Evolutionary conservation across 2,329 filamentous ascomycete species (phyloP).

Genomic region (Monilinia laxa): DNA sequence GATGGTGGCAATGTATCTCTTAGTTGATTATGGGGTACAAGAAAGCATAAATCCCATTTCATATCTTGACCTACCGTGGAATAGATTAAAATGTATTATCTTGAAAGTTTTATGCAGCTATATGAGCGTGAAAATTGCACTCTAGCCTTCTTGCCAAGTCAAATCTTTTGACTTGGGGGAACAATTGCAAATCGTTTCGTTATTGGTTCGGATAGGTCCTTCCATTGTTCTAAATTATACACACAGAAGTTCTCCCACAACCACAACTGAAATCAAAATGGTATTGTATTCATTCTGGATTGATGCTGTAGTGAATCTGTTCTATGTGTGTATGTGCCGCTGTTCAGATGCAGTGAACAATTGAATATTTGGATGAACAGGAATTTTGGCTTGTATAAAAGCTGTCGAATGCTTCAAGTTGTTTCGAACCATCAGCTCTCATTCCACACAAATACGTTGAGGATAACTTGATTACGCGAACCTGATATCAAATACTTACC

Average conservation of each 20-base stretch:
- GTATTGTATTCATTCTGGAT: neutral
- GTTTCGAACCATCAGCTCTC: neutral
- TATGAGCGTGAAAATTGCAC: neutral
- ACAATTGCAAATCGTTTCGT: neutral
- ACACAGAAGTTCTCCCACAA: neutral
- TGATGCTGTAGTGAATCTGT: neutral
- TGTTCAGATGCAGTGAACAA: neutral
- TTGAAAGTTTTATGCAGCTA: no score
- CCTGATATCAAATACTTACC: neutral
- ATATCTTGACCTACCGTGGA: no score
- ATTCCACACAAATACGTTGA: neutral
- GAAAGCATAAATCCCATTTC: no score
- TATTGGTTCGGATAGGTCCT: neutral
- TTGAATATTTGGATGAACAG: neutral
- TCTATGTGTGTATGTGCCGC: neutral
- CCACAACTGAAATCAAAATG: no score
- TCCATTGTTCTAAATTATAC: neutral
- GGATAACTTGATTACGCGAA: neutral
- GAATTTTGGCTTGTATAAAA: neutral
- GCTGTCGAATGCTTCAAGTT: no score
- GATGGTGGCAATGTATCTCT: neutral
- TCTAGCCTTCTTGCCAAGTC: neutral
- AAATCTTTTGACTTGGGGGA: neutral
- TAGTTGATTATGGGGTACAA: neutral
- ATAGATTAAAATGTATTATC: no score